Percentiles rank a stretch among this genome's conserved stretches.
Conservation (phyloP, 352 stramenopile species). For the Phytophthora palmivora region DNA sequence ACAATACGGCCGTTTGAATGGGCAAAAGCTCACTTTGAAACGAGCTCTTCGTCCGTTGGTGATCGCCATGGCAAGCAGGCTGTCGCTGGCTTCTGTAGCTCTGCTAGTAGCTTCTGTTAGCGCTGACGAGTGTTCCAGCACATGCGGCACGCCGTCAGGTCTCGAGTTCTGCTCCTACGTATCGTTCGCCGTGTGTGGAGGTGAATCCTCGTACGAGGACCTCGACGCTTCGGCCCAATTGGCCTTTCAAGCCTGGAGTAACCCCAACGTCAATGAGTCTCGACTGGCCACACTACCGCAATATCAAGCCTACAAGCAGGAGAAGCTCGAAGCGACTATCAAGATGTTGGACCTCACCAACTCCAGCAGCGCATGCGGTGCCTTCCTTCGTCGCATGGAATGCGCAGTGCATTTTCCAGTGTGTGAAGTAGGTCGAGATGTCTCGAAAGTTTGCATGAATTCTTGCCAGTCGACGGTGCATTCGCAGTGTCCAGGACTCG, state of each 20-base stretch:
- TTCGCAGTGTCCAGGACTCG: slow-evolving; percentile 68
- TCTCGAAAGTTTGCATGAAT: slow-evolving; percentile 61
- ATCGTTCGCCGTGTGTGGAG: slow-evolving; percentile 71
- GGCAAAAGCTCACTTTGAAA: slow-evolving; percentile 21
- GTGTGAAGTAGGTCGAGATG: slow-evolving; percentile 82
- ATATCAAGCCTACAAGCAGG: slow-evolving; percentile 43
- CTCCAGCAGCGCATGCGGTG: slow-evolving; percentile 62
- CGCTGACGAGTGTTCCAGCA: slow-evolving; percentile 70
- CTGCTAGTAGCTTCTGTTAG: slow-evolving; percentile 15
- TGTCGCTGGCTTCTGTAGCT: slow-evolving; percentile 20
- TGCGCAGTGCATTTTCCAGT: slow-evolving; percentile 82
- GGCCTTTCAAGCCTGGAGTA: slow-evolving; percentile 58
- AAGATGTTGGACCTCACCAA: slow-evolving; percentile 69
- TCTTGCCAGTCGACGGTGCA: slow-evolving; percentile 71
- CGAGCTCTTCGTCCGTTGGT: slow-evolving; percentile 15
- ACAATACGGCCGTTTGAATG: neutral
- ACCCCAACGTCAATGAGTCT: slow-evolving; percentile 45
- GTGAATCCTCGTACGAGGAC: slow-evolving; percentile 66
- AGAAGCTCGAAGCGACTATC: slow-evolving; percentile 49
- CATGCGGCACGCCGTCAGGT: slow-evolving; percentile 74
- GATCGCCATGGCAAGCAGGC: slow-evolving; percentile 11
- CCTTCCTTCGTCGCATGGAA: slow-evolving; percentile 64
- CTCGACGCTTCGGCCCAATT: slow-evolving; percentile 52
- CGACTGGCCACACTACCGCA: slow-evolving; percentile 56
- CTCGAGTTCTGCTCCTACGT: slow-evolving; percentile 85